Conservation (phyloP, 129 eudicot genomes). For the Tagetes patula region DNA sequence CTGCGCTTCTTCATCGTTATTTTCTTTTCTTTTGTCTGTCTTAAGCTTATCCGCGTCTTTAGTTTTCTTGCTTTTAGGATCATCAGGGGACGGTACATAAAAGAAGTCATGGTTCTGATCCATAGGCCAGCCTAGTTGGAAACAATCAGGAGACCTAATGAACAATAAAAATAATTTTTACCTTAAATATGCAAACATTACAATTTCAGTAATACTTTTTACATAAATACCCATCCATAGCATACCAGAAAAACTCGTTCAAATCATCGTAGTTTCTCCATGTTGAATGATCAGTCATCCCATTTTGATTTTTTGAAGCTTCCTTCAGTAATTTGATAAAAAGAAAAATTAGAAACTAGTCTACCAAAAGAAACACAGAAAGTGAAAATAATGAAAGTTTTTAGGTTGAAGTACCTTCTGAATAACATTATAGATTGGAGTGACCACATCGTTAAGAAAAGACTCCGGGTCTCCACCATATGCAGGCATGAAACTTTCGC, state of each 20-base stretch:
- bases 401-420: constrained; percentile 49
- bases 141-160: constrained; percentile 83
- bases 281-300: constrained; percentile 83
- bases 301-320: constrained; percentile 81
- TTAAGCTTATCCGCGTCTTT: constrained; percentile 23
- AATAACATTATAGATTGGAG: constrained; percentile 76
- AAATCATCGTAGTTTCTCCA: constrained; percentile 99
- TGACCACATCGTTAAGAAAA: constrained; percentile 66
- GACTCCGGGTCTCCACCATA: constrained; percentile 72
- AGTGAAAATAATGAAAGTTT: neutral
- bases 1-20: constrained; percentile 61
- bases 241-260: constrained; percentile 87
- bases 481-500: constrained; percentile 72
- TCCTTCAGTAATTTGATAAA: constrained; percentile 59
- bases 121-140: constrained; percentile 96
- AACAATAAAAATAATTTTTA: constrained; percentile 18
- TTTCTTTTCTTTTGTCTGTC: constrained; percentile 35
- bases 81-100: constrained; percentile 42
- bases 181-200: constrained; percentile 1
- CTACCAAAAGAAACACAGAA: neutral
- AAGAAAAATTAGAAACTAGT: constrained; percentile 35
- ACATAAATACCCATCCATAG: neutral
- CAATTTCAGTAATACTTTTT: constrained; percentile 2
- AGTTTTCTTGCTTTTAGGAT: constrained; percentile 37
- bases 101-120: constrained; percentile 83